Evolutionary conservation across 225 moss, liverwort and hornwort genomes (phyloP), one percentile per base, ranked within the genome.

Genomic region (Marchantia polymorpha): DNA sequence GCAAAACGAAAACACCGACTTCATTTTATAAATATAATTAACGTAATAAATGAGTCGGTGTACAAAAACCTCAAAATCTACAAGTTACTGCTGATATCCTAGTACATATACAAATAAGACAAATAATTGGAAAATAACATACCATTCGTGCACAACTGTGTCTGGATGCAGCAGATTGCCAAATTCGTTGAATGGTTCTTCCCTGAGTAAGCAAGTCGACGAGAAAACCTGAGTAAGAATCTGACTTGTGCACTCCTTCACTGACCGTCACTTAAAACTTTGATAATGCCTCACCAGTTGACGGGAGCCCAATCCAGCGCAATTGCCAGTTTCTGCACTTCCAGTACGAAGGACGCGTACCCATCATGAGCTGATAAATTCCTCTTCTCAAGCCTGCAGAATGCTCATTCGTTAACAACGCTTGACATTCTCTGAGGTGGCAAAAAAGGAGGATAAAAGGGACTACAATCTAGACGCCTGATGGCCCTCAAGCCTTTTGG

Each of bases 91-190:
- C 49, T 8, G 23, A 48, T 13, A 71, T 20, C 27, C 54, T 26
- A 0, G 55, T 0, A 58, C 14, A 55, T 17, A 20, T 71, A n/a
- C 9, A 10, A 8, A 8, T 52, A 53, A 26, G 52, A 6, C 22
- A n/a, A 72, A 51, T 2, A 4, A 23, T 13, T 64, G 10, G 16
- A 3, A 15, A 54, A 29, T 27, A 8, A 56, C 83, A 30, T 84
- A 99, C 95, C 99, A 99, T 81, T 99, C 93, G 83, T 99, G 99
- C 5, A 99, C 86, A 20, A 99, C 89, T 3, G 93, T 90, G 51
- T 84, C 88, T 7, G 84, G 81, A 58, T 75, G 81, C n/a, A 99
- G 82, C 53, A 48, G 82, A 20, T 85, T 83, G 15, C 93, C 78
- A 73, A 95, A 99, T 26, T 75, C 58, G 22, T 51, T 74, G 59